Percentiles rank a stretch among this genome's conserved stretches.
Conservation (phyloP, 73 alveolate genomes). For the Blepharisma stoltei region DNA sequence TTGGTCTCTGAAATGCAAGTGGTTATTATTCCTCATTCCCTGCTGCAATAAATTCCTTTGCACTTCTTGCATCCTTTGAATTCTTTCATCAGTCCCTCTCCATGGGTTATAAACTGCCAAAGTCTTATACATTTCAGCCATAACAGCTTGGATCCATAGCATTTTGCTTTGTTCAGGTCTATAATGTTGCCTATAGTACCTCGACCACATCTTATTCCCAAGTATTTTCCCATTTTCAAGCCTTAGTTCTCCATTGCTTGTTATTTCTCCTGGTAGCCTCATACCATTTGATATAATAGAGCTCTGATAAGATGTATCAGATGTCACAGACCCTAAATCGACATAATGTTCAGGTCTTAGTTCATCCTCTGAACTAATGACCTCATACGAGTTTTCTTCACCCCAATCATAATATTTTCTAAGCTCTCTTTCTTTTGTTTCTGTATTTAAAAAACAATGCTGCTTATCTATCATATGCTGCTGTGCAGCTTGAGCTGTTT, state of each 20-base stretch:
- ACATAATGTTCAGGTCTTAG: not conserved
- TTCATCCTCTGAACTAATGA: not conserved
- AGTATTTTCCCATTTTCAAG: conserved; percentile 22
- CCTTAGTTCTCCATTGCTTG: conserved; percentile 3
- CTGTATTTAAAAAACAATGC: conserved; percentile 55
- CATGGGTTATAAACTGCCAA: not conserved
- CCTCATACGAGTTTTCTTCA: not conserved
- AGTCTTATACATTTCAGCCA: not conserved
- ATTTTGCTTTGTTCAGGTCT: conserved; percentile 9
- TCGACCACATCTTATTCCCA: not conserved
- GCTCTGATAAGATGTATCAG: not conserved
- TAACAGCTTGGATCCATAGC: not conserved
- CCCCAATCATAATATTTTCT: not conserved
- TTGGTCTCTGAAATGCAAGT: too few relatives aligned
- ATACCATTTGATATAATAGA: not conserved
- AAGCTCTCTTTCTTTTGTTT: conserved; percentile 51
- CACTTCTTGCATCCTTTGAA: too few relatives aligned
- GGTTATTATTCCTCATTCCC: too few relatives aligned
- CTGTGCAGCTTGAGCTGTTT: conserved; percentile 35
- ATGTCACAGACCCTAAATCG: not conserved
- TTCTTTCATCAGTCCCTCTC: too few relatives aligned
- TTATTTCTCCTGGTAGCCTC: not conserved
- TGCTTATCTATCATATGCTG: conserved; percentile 65
- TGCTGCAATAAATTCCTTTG: too few relatives aligned
- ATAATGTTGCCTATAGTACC: conserved; percentile 19